Percentiles rank a stretch among this genome's conserved stretches.
These are phyloP conservation scores for Pichia exigua DNA, from an alignment of 805 yeast genomes.

Conservation along the genomic window DNA sequence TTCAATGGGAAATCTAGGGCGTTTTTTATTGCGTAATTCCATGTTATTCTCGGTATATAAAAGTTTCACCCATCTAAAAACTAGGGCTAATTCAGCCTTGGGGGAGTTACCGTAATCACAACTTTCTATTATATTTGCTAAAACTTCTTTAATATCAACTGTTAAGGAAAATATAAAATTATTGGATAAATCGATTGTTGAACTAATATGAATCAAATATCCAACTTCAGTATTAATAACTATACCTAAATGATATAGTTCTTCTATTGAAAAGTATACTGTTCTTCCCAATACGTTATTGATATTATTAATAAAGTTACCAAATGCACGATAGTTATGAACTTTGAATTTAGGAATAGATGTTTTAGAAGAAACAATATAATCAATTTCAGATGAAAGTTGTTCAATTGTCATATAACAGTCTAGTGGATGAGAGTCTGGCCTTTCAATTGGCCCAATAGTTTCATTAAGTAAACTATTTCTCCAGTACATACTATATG, in stretches of 20 bases:
- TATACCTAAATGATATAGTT: constrained; percentile 6
- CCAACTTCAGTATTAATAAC: constrained; percentile 11
- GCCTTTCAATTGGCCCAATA: not conserved
- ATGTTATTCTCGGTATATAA: constrained; percentile 5
- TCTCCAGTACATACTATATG: not conserved
- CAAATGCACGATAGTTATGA: not conserved
- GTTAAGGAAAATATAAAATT: not conserved
- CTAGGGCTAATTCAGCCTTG: not conserved
- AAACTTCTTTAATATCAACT: not conserved
- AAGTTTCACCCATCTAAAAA: constrained; percentile 1
- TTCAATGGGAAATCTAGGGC: not conserved
- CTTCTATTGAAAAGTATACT: constrained; percentile 3
- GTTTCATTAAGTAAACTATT: not conserved
- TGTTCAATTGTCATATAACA: not conserved
- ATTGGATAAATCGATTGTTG: not conserved
- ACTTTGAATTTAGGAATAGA: not conserved
- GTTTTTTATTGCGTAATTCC: not conserved
- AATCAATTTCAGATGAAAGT: not conserved
- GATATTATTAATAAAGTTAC: not conserved
- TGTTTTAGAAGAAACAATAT: not conserved
- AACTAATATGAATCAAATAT: constrained; percentile 7
- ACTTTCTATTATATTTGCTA: not conserved
- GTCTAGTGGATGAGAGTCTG: constrained; percentile 1
- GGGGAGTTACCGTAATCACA: constrained; percentile 2
- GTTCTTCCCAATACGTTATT: constrained; percentile 4